Evolutionary conservation across 495 filamentous ascomycete genomes (phyloP).

Genomic region (Neurospora africana): DNA sequence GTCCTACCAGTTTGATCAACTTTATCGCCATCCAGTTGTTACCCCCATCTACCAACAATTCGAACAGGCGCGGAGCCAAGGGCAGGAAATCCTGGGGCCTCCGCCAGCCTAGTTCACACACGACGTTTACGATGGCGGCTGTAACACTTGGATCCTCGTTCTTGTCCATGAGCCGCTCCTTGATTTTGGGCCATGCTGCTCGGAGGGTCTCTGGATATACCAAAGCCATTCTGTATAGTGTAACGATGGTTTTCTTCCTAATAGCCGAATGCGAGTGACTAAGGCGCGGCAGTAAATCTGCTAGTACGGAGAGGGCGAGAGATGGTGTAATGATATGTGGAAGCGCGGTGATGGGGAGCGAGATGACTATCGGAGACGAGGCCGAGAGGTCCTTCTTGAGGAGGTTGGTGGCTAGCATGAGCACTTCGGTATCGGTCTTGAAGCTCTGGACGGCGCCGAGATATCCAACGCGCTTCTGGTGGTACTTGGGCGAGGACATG

Average conservation of each 20-base stretch:
- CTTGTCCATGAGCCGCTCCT: conserved; percentile 84
- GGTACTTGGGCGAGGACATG: conserved; percentile 90
- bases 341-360: conserved; percentile 74
- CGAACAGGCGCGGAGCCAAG: conserved; percentile 82
- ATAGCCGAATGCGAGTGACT: conserved; percentile 73
- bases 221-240: conserved; percentile 80
- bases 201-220: conserved; percentile 91
- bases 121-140: conserved; percentile 88
- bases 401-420: conserved; percentile 95
- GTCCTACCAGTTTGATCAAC: conserved; percentile 81
- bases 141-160: conserved; percentile 87
- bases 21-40: conserved; percentile 99
- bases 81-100: conserved; percentile 89
- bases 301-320: conserved; percentile 75
- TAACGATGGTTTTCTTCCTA: conserved; percentile 90
- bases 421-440: conserved; percentile 84
- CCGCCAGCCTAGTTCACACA: conserved; percentile 92
- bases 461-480: conserved; percentile 91
- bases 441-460: conserved; percentile 96
- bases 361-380: conserved; percentile 60
- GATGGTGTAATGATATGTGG: conserved; percentile 88
- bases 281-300: conserved; percentile 76
- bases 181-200: conserved; percentile 91
- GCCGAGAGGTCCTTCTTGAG: conserved; percentile 93
- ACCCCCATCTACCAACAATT: conserved; percentile 78